Percentiles rank a stretch among this genome's conserved stretches.
These are phyloP conservation scores for Daldinia sp. DNA, from an alignment of 2,329 filamentous ascomycete genomes.

Conservation along the genomic window DNA sequence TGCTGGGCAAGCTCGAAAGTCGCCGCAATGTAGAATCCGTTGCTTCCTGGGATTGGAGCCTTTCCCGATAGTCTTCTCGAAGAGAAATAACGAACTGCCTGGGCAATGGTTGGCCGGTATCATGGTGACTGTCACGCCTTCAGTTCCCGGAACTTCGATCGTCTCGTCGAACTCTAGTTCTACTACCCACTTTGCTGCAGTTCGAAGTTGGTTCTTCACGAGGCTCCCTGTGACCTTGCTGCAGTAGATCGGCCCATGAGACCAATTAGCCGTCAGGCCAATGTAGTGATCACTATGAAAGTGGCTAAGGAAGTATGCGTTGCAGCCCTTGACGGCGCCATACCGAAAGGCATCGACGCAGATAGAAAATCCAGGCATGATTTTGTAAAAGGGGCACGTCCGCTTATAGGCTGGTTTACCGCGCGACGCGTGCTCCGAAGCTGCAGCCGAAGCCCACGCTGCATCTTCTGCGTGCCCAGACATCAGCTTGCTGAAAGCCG, in stretches of 20 bases:
- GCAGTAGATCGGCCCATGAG: conserved; percentile 94
- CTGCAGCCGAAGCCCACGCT: conserved; percentile 88
- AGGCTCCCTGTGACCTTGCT: conserved; percentile 91
- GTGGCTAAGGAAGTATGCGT: conserved; percentile 95
- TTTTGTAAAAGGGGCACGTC: conserved; percentile 98
- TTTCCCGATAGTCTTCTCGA: conserved; percentile 77
- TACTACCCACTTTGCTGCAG: conserved; percentile 85
- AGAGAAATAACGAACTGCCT: conserved; percentile 91
- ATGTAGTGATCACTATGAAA: conserved; percentile 99
- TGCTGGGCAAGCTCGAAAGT: conserved; percentile 88
- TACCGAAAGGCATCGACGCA: conserved; percentile 97
- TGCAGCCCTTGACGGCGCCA: conserved; percentile 88
- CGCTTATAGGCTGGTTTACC: conserved; percentile 88
- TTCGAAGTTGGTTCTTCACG: conserved; percentile 83
- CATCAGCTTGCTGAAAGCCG: conserved; percentile 94
- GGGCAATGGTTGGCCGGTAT: conserved; percentile 97
- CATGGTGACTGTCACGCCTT: conserved; percentile 89
- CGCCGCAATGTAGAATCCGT: conserved; percentile 91
- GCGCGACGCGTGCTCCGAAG: conserved; percentile 77
- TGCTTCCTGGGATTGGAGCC: conserved; percentile 69
- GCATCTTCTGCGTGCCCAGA: conserved; percentile 87
- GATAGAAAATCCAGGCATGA: conserved; percentile 90
- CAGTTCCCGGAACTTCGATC: conserved; percentile 80
- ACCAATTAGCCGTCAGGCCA: conserved; percentile 87
- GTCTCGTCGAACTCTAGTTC: conserved; percentile 85